phyloP scores from a whole-genome alignment of 108 stramenopile species.

The Epipyxis sp. region DNA sequence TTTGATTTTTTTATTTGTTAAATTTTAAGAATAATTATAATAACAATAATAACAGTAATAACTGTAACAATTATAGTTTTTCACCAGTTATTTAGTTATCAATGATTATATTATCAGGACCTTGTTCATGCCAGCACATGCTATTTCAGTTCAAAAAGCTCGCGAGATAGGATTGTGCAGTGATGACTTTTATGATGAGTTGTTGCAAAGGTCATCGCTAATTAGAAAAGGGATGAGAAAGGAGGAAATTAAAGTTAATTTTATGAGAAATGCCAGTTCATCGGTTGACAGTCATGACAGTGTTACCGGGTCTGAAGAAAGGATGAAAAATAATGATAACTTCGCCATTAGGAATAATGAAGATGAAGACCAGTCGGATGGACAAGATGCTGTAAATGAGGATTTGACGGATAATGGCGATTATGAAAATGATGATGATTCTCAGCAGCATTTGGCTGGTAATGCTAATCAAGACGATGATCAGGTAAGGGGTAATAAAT shows the following conservation, averaged over 20 bases:
- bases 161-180: background rate
- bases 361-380: no score
- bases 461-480: background rate
- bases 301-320: background rate
- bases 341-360: background rate
- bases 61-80: no score
- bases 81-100: no score
- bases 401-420: background rate
- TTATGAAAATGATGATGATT: background rate
- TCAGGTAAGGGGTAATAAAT: background rate
- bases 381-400: background rate
- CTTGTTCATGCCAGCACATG: constrained; percentile 13
- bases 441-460: no score
- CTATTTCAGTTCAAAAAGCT: background rate
- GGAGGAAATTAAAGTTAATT: background rate
- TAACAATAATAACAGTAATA: no score
- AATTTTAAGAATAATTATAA: no score
- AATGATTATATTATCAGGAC: no score
- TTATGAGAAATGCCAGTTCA: background rate
- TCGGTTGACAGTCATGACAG: background rate
- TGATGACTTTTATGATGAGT: background rate
- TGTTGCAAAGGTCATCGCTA: background rate
- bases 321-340: background rate
- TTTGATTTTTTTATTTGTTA: no score
- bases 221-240: background rate